These are phyloP conservation scores for Ambrosia hybrid DNA, from an alignment of 140 eudicot genomes.

Conservation along the genomic window DNA sequence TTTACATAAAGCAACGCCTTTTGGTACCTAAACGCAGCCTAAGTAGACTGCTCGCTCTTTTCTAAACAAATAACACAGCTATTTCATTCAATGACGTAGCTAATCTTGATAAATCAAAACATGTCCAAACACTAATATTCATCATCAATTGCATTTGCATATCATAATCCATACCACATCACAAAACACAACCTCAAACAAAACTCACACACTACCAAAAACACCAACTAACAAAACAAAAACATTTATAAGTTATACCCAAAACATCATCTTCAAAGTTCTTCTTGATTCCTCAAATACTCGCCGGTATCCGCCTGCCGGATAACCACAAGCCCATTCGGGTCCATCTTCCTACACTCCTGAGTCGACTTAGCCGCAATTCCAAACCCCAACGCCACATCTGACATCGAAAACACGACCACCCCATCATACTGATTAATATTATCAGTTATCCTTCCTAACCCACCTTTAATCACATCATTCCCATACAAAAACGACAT, in stretches of 20 bases:
- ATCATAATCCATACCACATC: not conserved
- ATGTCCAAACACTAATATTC: not conserved
- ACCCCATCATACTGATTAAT: conserved; percentile 72
- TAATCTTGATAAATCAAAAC: not conserved
- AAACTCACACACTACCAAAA: not conserved
- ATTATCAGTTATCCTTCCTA: conserved; percentile 87
- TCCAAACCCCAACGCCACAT: conserved; percentile 87
- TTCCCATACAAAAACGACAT: conserved; percentile 62
- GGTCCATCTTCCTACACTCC: conserved; percentile 88
- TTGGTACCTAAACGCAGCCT: too few relatives aligned
- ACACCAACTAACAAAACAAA: not conserved
- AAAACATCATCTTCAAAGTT: conserved; percentile 40
- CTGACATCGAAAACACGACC: conserved; percentile 83
- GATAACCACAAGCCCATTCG: conserved; percentile 78
- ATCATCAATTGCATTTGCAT: not conserved
- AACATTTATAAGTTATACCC: too few relatives aligned
- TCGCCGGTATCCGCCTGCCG: conserved; percentile 88
- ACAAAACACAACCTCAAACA: not conserved
- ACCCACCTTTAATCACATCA: conserved; percentile 51
- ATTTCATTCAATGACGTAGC: too few relatives aligned
- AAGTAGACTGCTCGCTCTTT: too few relatives aligned
- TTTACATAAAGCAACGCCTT: too few relatives aligned
- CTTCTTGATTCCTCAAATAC: conserved; percentile 91
- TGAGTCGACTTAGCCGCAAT: conserved; percentile 73
- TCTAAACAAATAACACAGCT: too few relatives aligned